Conservation (phyloP, 2,329 filamentous ascomycete genomes). For the Penicillium paneum region DNA sequence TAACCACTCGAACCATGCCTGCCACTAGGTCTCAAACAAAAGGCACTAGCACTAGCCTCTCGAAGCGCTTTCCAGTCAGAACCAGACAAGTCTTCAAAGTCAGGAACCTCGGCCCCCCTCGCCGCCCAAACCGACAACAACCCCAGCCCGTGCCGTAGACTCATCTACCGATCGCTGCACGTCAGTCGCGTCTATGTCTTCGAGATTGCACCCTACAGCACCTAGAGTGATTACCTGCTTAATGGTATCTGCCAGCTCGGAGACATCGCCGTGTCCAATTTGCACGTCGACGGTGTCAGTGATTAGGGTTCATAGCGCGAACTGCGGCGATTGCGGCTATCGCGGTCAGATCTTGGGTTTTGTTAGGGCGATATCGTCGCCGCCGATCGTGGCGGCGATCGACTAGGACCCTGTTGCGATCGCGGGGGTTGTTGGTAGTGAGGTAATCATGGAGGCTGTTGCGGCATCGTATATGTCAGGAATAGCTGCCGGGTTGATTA, state of each 20-base stretch:
- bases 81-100: too few relatives aligned
- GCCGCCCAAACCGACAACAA: slow-evolving; percentile 33
- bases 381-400: slow-evolving; percentile 47
- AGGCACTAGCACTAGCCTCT: slow-evolving; percentile 57
- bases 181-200: slow-evolving; percentile 49
- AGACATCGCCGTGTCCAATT: slow-evolving; percentile 57
- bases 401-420: slow-evolving; percentile 54
- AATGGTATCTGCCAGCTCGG: slow-evolving; percentile 41
- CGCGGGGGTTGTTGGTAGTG: slow-evolving; percentile 36
- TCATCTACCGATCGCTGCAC: slow-evolving; percentile 43
- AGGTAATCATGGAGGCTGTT: slow-evolving; percentile 47
- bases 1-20: slow-evolving; percentile 45
- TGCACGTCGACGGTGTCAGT: slow-evolving; percentile 59
- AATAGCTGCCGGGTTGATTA: slow-evolving; percentile 51
- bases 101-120: slow-evolving; percentile 48
- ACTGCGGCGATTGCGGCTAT: slow-evolving; percentile 47
- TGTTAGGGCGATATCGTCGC: slow-evolving; percentile 50
- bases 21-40: slow-evolving; percentile 55
- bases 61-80: slow-evolving; percentile 57
- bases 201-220: slow-evolving; percentile 58
- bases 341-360: slow-evolving; percentile 52
- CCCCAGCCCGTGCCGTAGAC: slow-evolving; percentile 49
- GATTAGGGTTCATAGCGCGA: slow-evolving; percentile 36
- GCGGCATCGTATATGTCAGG: slow-evolving; percentile 54
- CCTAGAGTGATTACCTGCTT: slow-evolving; percentile 49